Base-by-base conservation (phyloP, 441 rosid genomes). In the Gossypium gossypioides region DNA sequence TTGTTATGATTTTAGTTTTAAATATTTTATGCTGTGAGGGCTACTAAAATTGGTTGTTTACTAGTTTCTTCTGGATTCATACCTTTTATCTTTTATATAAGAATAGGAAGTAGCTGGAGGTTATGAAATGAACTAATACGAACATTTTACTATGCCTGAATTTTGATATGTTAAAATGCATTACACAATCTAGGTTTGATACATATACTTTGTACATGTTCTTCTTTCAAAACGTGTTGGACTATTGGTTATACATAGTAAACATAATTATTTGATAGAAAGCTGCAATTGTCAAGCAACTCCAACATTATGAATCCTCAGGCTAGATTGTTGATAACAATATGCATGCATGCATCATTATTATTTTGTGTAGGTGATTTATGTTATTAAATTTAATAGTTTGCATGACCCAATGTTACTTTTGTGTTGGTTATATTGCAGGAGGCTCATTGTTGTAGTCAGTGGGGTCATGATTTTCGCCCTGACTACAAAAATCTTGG, bases 401-500 rank as follows among this genome's bases (percentile, higher is more conserved):
- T 51, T 68, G 48, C 44, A 51, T 16, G 44, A 16, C 46, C 60
- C 10, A 29, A 3, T 68, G 46, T 27, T 51, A 29, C 16, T 51
- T 48, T 59, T 34, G 25, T 63, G 50, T 80, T 65, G 68, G 24
- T 78, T 78, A 9, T 74, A 83, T 71, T 86, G 76, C 88, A 95
- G 99, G 99, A 95, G 87, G 99, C 99, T 75, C 99, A 95, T 87
- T 95, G 99, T 76, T 92, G 99, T 82, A 95, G 98, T 78, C 98
- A 94, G 78, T 94, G 98, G 99, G 99, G 99, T 73, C 99, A 92
- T 54, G 98, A 95, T 79, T 95, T 95, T 83, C 98, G 99, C 52
- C 99, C 98, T n/a, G 99, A 95, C 76, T 95, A 95, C 82, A 95
- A 92, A 83, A 92, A 85, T 84, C 93, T 95, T 56, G 87, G 96